Percentiles rank a stretch among this genome's conserved stretches.
phyloP scores from a whole-genome alignment of 495 filamentous ascomycete genomes.

The Copromyces sp. region DNA sequence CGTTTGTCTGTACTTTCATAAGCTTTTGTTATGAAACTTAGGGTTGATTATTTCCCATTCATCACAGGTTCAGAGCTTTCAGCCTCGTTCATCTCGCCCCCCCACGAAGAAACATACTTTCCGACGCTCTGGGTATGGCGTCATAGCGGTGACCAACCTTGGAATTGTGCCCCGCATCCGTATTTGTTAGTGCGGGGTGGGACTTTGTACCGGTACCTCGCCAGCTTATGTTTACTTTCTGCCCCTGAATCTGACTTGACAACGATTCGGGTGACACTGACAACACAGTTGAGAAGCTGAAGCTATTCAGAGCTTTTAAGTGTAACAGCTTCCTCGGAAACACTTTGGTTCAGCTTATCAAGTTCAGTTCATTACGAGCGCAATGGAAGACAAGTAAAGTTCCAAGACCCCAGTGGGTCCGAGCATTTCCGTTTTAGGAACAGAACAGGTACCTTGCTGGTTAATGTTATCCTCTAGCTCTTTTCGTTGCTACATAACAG shows the following conservation, averaged over 20 bases:
- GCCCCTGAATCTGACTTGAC: background rate
- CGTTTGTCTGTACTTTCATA: background rate
- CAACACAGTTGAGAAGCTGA: background rate
- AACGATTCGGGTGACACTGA: background rate
- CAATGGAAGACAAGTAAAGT: background rate
- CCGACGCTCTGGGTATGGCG: slow-evolving; percentile 9
- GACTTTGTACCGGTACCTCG: background rate
- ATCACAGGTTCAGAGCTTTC: background rate
- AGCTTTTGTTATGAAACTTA: background rate
- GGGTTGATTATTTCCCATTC: background rate
- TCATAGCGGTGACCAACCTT: slow-evolving; percentile 9
- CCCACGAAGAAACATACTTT: background rate
- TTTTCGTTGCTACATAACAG: background rate
- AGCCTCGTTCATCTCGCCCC: background rate
- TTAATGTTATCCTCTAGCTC: background rate
- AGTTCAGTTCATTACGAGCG: background rate
- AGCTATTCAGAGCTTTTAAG: background rate
- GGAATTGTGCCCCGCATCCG: slow-evolving; percentile 13
- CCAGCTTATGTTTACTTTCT: background rate
- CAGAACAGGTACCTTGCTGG: background rate
- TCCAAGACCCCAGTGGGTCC: background rate
- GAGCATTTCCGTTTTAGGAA: background rate
- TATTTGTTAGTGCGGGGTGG: slow-evolving; percentile 5
- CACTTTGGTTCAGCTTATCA: background rate
- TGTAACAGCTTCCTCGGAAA: background rate